These are phyloP conservation scores for Talaromyces sp. DNA, from an alignment of 2,329 filamentous ascomycete species.

Conservation along the genomic window DNA sequence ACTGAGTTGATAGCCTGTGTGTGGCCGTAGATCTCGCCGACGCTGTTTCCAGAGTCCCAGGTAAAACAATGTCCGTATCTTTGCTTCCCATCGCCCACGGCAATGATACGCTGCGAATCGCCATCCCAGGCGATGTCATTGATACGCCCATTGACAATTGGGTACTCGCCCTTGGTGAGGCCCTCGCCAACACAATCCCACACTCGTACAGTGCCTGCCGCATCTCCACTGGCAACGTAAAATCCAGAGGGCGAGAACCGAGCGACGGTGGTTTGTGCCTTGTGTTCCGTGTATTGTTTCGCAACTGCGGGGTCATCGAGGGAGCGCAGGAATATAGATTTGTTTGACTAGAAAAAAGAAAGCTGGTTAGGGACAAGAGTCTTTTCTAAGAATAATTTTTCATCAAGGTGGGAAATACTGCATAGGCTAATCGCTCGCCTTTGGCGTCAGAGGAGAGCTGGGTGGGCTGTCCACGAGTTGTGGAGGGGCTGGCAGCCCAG, in stretches of 20 bases:
- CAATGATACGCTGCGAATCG: conserved; percentile 92
- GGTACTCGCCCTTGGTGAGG: conserved; percentile 88
- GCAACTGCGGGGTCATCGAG: conserved; percentile 83
- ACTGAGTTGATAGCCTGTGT: conserved; percentile 87
- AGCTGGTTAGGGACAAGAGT: background rate
- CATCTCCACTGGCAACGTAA: conserved; percentile 90
- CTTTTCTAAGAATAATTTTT: background rate
- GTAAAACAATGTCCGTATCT: conserved; percentile 92
- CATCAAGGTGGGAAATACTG: conserved; percentile 52
- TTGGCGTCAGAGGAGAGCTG: conserved; percentile 83
- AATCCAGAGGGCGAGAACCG: conserved; percentile 92
- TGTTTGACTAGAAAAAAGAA: conserved; percentile 65
- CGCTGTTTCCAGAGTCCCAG: conserved; percentile 90
- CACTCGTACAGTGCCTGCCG: conserved; percentile 75
- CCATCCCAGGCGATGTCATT: conserved; percentile 98
- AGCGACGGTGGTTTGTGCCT: conserved; percentile 80
- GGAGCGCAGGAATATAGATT: conserved; percentile 91
- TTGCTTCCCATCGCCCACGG: conserved; percentile 91
- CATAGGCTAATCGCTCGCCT: conserved; percentile 88
- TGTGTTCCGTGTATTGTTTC: conserved; percentile 92
- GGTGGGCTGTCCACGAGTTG: conserved; percentile 79
- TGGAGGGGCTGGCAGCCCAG: conserved; percentile 79
- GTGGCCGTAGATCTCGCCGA: conserved; percentile 91
- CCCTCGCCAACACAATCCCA: conserved; percentile 88
- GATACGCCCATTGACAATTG: conserved; percentile 89